Conservation (phyloP, 1,284 basidiomycete genomes). For the Phlebopus sp. region DNA sequence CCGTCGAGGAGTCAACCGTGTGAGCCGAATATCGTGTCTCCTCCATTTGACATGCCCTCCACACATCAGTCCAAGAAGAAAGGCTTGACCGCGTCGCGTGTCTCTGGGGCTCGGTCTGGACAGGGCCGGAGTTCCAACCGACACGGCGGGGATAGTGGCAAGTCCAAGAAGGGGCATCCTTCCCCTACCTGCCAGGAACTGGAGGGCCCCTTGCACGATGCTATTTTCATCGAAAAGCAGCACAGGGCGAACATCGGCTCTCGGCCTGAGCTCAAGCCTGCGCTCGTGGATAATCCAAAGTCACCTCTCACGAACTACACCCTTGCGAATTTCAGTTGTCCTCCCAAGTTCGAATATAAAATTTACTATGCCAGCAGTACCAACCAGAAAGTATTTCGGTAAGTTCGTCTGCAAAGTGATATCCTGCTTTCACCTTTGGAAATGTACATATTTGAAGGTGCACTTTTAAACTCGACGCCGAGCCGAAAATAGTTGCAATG, state of each 20-base stretch:
- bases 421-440: not conserved
- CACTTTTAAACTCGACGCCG: slow-evolving; percentile 44
- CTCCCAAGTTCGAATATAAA: slow-evolving; percentile 13
- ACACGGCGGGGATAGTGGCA: slow-evolving; percentile 1
- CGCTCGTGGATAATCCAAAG: slow-evolving; percentile 41
- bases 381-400: slow-evolving; percentile 21
- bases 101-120: not conserved
- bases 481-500: slow-evolving; percentile 45
- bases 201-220: slow-evolving; percentile 27
- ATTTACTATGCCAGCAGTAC: too few species aligned
- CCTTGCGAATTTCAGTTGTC: slow-evolving; percentile 6
- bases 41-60: slow-evolving; percentile 8
- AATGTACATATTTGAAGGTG: slow-evolving; percentile 36
- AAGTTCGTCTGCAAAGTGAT: not conserved
- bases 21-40: slow-evolving; percentile 14
- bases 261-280: slow-evolving; percentile 28
- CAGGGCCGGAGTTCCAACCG: not conserved
- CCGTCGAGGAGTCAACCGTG: slow-evolving; percentile 19
- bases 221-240: slow-evolving; percentile 15
- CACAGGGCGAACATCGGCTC: slow-evolving; percentile 1
- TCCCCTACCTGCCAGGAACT: slow-evolving; percentile 4
- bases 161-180: not conserved
- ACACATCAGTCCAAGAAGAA: not conserved
- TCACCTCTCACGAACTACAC: slow-evolving; percentile 43
- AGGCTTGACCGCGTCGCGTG: not conserved